These are phyloP conservation scores for Carallia brachiata DNA, from an alignment of 345 rosid genomes.

Conservation along the genomic window DNA sequence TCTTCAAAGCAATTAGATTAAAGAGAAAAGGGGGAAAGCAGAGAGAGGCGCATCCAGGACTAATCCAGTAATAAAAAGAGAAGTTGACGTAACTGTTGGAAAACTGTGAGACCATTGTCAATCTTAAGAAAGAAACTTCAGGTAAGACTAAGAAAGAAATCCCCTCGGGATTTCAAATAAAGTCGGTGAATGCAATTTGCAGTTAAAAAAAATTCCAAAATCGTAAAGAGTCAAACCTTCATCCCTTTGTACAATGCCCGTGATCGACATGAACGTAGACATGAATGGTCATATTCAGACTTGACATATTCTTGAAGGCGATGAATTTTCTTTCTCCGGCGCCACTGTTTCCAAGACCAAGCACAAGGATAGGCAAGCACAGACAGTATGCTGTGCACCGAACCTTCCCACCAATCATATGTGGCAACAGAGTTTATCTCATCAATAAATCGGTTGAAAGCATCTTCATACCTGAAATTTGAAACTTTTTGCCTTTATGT, in stretches of 20 bases:
- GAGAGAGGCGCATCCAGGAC: not conserved
- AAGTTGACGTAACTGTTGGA: not conserved
- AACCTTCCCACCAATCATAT: conserved; percentile 99
- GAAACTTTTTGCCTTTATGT: conserved; percentile 19
- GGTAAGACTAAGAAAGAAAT: not conserved
- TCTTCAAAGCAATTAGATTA: not conserved
- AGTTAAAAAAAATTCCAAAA: conserved; percentile 8
- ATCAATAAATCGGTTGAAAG: conserved; percentile 92
- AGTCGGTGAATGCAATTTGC: conserved; percentile 4
- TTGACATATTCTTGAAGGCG: conserved; percentile 96
- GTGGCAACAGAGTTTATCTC: conserved; percentile 97
- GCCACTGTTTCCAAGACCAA: conserved; percentile 99
- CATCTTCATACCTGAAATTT: conserved; percentile 85
- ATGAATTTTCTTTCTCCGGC: conserved; percentile 77
- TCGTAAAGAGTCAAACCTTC: conserved; percentile 59
- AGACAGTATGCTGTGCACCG: conserved; percentile 86
- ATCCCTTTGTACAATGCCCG: conserved; percentile 97
- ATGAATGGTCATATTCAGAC: conserved; percentile 95
- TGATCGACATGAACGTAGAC: conserved; percentile 98
- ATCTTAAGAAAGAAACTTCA: not conserved
- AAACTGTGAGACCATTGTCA: not conserved
- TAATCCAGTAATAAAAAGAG: not conserved
- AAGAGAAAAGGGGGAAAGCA: not conserved
- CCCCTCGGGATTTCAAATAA: no score
- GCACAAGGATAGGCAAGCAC: conserved; percentile 94